A percentile compares a stretch with the other conserved stretches of the same genome.
Conservation (phyloP, 2,329 filamentous ascomycete species). For the Fusarium sp. region DNA sequence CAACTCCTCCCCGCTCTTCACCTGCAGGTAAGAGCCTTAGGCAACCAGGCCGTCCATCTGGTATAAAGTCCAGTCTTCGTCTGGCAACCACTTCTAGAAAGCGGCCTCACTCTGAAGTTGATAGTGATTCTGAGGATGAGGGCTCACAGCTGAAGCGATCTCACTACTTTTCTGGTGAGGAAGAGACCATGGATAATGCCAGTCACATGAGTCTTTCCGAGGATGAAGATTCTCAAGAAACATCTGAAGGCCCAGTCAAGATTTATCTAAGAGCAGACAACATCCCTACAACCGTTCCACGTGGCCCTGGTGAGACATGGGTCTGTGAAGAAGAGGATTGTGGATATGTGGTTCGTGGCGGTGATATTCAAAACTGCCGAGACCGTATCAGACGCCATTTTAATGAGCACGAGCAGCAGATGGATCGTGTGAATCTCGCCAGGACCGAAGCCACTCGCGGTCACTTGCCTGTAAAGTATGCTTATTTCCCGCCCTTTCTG, state of each 20-base stretch:
- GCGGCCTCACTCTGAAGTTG: constrained; percentile 50
- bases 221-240: constrained; percentile 26
- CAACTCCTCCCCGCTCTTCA: constrained; percentile 33
- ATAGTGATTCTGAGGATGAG: constrained; percentile 50
- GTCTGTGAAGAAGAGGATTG: constrained; percentile 71
- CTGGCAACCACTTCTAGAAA: constrained; percentile 54
- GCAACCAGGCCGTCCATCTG: constrained; percentile 49
- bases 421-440: constrained; percentile 59
- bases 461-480: constrained; percentile 66
- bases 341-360: constrained; percentile 68
- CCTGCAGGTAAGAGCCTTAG: constrained; percentile 47
- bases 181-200: constrained; percentile 46
- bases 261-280: constrained; percentile 60
- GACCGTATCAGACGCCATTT: constrained; percentile 68
- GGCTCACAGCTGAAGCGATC: constrained; percentile 47
- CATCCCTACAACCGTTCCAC: constrained; percentile 57
- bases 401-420: constrained; percentile 64
- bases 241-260: constrained; percentile 44
- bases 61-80: constrained; percentile 57
- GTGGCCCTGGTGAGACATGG: constrained; percentile 71
- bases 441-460: constrained; percentile 63
- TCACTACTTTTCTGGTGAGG: constrained; percentile 44
- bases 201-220: constrained; percentile 29
- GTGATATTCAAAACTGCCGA: constrained; percentile 63
- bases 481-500: constrained; percentile 46